A percentile compares a stretch with the other conserved stretches of the same genome.
phyloP scores from a whole-genome alignment of 192 early-diverging fungal genomes.

The Geosiphon pyriformis region DNA sequence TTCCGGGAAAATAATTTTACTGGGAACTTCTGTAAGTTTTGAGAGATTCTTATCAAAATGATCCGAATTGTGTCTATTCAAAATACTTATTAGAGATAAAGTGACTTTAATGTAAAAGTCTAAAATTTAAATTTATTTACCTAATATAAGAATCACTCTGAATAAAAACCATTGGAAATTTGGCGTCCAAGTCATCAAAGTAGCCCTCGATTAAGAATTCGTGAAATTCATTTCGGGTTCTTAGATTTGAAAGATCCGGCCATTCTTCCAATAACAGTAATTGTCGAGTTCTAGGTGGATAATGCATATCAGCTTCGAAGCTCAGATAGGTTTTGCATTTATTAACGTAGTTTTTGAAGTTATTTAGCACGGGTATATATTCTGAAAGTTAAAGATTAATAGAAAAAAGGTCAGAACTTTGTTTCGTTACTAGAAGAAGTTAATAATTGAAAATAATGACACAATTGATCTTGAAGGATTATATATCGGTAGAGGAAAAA shows the following conservation, averaged over 20 bases:
- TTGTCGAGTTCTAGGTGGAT: neutral
- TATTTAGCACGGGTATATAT: neutral
- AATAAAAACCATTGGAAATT: neutral
- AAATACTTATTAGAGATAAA: neutral
- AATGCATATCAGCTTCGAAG: neutral
- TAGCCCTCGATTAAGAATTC: neutral
- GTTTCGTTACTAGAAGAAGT: too few species aligned
- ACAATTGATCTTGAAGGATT: neutral
- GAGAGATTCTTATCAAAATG: neutral
- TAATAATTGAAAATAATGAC: neutral
- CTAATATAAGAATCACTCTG: neutral
- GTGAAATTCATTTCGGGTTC: neutral
- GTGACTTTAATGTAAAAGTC: neutral
- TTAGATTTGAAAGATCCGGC: neutral
- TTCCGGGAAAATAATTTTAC: neutral
- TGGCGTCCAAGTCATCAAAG: neutral
- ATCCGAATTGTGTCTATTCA: neutral
- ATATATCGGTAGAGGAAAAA: too few species aligned
- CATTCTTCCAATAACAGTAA: neutral
- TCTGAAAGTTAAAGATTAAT: too few species aligned
- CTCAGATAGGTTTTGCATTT: neutral
- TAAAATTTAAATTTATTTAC: too few species aligned
- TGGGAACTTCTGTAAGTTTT: too few species aligned
- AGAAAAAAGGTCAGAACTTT: too few species aligned
- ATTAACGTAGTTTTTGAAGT: neutral